Evolutionary conservation across 352 stramenopile species (phyloP).

Genomic region (Globisporangium splendens): DNA sequence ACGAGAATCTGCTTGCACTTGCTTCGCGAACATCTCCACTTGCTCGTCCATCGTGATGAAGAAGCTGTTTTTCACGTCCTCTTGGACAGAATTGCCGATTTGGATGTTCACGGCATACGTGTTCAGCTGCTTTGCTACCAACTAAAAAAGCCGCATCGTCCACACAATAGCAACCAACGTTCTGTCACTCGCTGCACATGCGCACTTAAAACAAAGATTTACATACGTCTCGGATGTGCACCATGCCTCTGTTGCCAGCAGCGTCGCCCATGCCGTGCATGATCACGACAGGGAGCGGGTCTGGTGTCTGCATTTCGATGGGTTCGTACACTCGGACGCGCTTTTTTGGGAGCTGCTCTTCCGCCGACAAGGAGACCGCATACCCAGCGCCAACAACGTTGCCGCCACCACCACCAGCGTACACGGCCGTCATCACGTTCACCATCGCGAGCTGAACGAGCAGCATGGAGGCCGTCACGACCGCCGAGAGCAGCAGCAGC

Average conservation of each 20-base stretch:
- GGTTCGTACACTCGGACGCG: conserved; percentile 29
- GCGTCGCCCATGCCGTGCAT: conserved; percentile 96
- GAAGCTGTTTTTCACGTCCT: conserved; percentile 93
- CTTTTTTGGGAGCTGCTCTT: conserved; percentile 6
- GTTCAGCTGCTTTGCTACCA: conserved; percentile 69
- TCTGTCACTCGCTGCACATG: too few relatives aligned
- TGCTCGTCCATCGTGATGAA: conserved; percentile 91
- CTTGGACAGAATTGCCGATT: conserved; percentile 72
- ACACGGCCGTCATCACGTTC: conserved; percentile 29
- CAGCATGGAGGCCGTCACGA: conserved; percentile 36
- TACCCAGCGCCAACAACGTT: background rate
- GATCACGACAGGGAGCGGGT: conserved; percentile 64
- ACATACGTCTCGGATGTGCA: conserved; percentile 68
- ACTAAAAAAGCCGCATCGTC: conserved; percentile 20
- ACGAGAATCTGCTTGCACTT: conserved; percentile 74
- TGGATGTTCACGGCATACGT: conserved; percentile 88
- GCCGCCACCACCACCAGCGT: conserved; percentile 21
- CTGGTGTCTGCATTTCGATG: conserved; percentile 7
- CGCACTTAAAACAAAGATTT: background rate
- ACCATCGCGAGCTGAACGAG: conserved; percentile 50
- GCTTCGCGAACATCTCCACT: conserved; percentile 87
- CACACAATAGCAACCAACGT: background rate
- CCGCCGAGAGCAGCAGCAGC: conserved; percentile 33
- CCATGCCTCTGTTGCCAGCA: conserved; percentile 89
- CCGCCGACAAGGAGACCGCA: too few relatives aligned